These are phyloP conservation scores for Pythium myriotylum DNA, from an alignment of 352 stramenopile species.

Conservation along the genomic window DNA sequence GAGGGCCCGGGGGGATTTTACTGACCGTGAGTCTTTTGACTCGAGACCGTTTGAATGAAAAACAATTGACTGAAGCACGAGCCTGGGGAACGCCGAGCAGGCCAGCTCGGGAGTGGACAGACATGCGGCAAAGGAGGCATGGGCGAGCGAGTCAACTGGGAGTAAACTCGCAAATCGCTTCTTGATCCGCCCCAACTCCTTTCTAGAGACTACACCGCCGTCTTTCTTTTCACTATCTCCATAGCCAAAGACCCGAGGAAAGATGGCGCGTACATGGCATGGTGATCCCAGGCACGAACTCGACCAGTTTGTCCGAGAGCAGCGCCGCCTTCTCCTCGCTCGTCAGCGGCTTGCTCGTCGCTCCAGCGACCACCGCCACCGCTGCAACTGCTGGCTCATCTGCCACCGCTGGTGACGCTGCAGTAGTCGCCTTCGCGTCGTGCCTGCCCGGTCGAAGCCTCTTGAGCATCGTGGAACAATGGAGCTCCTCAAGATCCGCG, in stretches of 20 bases:
- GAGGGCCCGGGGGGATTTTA: constrained; percentile 6
- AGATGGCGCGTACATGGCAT: constrained; percentile 37
- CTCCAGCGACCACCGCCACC: background rate
- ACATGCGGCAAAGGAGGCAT: constrained; percentile 4
- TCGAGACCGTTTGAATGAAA: background rate
- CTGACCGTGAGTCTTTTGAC: background rate
- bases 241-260: no score
- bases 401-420: background rate
- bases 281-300: constrained; percentile 3
- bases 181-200: constrained; percentile 48
- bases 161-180: constrained; percentile 42
- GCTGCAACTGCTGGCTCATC: background rate
- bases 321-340: constrained; percentile 16
- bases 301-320: constrained; percentile 11
- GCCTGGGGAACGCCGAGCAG: constrained; percentile 24
- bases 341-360: constrained; percentile 11
- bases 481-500: background rate
- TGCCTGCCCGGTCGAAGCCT: constrained; percentile 4
- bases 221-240: background rate
- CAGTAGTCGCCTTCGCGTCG: background rate
- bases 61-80: constrained; percentile 23
- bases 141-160: constrained; percentile 10
- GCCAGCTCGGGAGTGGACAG: constrained; percentile 40
- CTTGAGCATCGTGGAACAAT: constrained; percentile 7
- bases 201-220: constrained; percentile 34